Base-by-base conservation (phyloP, 2,329 filamentous ascomycete genomes). In the Penicillium sp. region DNA sequence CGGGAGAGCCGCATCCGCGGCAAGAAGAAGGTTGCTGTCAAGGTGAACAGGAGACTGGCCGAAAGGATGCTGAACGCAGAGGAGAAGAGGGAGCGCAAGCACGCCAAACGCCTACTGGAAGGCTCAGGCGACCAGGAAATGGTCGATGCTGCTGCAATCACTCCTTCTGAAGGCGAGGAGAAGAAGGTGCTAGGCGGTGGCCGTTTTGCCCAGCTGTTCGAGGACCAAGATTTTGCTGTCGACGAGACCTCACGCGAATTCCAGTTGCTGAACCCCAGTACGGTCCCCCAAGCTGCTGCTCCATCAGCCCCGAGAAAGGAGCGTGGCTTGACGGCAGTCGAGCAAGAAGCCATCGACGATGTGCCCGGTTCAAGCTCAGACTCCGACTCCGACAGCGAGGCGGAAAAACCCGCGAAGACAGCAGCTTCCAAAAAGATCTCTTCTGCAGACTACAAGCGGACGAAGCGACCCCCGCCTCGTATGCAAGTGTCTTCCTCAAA, bases 1-100 rank as follows among this genome's bases (percentile, higher is more conserved):
- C 86, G 94, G n/a, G 90, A 94, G 69, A 95, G 88, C 72, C 85
- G 94, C 63, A 97, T 99, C 68, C 85, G 94, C 65, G 92, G 93
- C 61, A 91, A 87, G 75, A 97, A 96, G 80, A 97, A 96, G 81
- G 88, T 95, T 8, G 74, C 80, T 14, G 84, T 85, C 79, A 97
- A 97, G 81, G 91, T 99, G 77, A 99, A 99, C 70, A 78, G 82
- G 57, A 82, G 77, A 61, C 74, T 87, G 44, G 85, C 84, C n/a
- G 84, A 87, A 72, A 82, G 78, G 66, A 77, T 88, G 58, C 71
- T 84, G 41, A 82, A 84, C 55, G 77, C 79, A 47, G 82, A 86
- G 65, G 84, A 87, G 66, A 84, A 84, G 66, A 73, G 73, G 48
- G 77, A 79, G 58, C 73, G 76, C 49, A 69, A 71, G 38, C 73